These are phyloP conservation scores for Aspergillus novofumigatus DNA, from an alignment of 2,329 filamentous ascomycete genomes.

Conservation along the genomic window DNA sequence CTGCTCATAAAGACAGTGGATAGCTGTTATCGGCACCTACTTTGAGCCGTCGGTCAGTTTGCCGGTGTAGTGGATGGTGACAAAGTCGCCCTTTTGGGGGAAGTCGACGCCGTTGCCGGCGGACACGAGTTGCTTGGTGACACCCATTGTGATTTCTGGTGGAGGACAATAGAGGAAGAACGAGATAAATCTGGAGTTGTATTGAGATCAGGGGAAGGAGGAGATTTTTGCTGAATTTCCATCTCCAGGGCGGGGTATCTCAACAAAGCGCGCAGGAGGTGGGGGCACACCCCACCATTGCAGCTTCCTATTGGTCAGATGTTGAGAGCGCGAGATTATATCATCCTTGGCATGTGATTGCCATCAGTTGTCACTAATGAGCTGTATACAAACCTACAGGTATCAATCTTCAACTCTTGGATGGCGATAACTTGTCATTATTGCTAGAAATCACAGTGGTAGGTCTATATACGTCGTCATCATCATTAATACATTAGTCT, in stretches of 20 bases:
- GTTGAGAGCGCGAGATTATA: background rate
- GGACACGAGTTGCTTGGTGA: conserved; percentile 62
- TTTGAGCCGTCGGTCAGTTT: conserved; percentile 71
- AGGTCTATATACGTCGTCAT: background rate
- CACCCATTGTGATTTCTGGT: conserved; percentile 55
- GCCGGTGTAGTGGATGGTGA: conserved; percentile 89
- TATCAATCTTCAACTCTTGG: too few species aligned
- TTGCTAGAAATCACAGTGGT: too few species aligned
- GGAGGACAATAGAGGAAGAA: background rate
- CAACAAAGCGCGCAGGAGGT: background rate
- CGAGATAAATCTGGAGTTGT: background rate
- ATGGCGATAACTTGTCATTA: background rate
- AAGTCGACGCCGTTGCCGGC: conserved; percentile 59
- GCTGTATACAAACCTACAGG: too few species aligned
- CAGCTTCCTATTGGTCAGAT: background rate
- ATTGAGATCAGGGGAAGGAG: background rate
- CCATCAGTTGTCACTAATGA: background rate
- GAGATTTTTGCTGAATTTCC: background rate
- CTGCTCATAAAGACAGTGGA: background rate
- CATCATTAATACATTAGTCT: background rate
- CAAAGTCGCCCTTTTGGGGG: conserved; percentile 66
- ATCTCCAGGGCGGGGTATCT: background rate
- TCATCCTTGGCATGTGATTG: background rate
- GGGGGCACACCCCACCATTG: background rate
- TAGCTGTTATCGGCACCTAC: too few species aligned